Percentiles rank a stretch among this genome's conserved stretches.
Evolutionary conservation across 805 yeast species (phyloP).

Genomic region (Saitoella complicata): DNA sequence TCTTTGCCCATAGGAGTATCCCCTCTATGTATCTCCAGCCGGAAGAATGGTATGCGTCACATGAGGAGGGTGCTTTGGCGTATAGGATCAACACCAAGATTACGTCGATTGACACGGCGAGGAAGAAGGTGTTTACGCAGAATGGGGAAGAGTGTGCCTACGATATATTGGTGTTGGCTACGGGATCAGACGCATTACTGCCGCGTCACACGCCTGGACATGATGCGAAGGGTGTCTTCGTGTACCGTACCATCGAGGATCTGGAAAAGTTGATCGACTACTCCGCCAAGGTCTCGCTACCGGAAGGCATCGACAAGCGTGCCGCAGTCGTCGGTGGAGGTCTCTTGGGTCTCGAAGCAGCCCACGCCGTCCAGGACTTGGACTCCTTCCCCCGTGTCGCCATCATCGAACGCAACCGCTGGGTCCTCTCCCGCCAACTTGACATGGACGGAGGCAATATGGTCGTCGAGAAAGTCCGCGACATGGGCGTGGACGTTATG

Average conservation of each 20-base stretch:
- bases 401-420: slow-evolving; percentile 8
- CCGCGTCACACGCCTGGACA: slow-evolving; percentile 17
- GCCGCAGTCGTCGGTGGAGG: slow-evolving; percentile 25
- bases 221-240: slow-evolving; percentile 20
- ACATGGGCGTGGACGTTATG: too few species aligned
- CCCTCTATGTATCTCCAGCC: too few species aligned
- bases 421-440: too few species aligned
- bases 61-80: too few species aligned
- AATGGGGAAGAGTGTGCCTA: slow-evolving; percentile 10
- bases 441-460: too few species aligned
- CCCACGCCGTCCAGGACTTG: slow-evolving; percentile 24
- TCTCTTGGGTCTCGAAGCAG: slow-evolving; percentile 24
- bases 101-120: too few species aligned
- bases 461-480: too few species aligned
- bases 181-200: slow-evolving; percentile 22
- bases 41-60: too few species aligned
- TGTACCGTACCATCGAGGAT: slow-evolving; percentile 24
- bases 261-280: slow-evolving; percentile 19
- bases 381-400: slow-evolving; percentile 18
- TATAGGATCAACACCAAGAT: too few species aligned
- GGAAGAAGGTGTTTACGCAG: slow-evolving; percentile 6
- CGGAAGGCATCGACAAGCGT: slow-evolving; percentile 8
- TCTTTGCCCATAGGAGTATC: too few species aligned
- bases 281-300: slow-evolving; percentile 8
- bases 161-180: slow-evolving; percentile 20